Evolutionary conservation across 129 eudicot species (phyloP).

Genomic region (Arctium lappa): DNA sequence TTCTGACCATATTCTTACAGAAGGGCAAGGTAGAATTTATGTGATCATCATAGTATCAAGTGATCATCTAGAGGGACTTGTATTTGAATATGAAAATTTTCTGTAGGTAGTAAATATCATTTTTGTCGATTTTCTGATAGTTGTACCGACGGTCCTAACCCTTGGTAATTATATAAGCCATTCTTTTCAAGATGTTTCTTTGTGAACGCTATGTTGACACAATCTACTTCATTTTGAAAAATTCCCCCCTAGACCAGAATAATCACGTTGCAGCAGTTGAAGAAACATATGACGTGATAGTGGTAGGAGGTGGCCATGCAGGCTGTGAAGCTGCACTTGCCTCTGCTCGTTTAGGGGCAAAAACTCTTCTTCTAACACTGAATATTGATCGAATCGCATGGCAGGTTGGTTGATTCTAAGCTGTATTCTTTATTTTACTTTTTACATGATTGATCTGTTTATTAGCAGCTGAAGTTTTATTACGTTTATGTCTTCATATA

Average conservation of each 20-base stretch:
- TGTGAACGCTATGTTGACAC: slow-evolving; percentile 13
- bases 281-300: slow-evolving; percentile 84
- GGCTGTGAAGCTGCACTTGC: slow-evolving; percentile 99
- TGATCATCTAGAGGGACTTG: neutral
- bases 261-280: slow-evolving; percentile 40
- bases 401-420: slow-evolving; percentile 65
- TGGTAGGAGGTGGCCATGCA: slow-evolving; percentile 99
- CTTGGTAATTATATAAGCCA: neutral
- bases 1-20: no score
- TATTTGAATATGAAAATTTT: neutral
- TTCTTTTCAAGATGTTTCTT: slow-evolving; percentile 8
- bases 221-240: neutral
- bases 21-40: no score
- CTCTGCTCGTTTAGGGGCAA: slow-evolving; percentile 92
- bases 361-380: slow-evolving; percentile 91
- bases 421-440: neutral
- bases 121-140: neutral
- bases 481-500: neutral
- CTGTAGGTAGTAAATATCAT: neutral
- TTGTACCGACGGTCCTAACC: neutral
- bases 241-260: slow-evolving; percentile 22
- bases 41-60: no score
- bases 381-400: slow-evolving; percentile 96
- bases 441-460: neutral
- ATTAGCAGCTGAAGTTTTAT: slow-evolving; percentile 9